These are phyloP conservation scores for Euphorbia lathyris DNA, from an alignment of 345 rosid species.

Conservation along the genomic window DNA sequence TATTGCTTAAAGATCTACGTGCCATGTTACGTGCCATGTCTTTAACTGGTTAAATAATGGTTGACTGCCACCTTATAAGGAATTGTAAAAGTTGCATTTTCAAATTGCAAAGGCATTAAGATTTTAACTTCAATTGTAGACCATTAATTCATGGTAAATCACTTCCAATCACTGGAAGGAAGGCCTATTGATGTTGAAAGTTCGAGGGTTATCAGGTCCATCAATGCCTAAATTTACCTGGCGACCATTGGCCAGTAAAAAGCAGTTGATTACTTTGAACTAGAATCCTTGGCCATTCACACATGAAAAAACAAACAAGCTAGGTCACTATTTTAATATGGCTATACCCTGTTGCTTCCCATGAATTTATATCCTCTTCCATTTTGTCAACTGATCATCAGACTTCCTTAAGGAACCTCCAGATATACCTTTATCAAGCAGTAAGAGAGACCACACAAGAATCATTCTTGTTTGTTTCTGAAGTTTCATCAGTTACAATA, in stretches of 20 bases:
- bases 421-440: conserved; percentile 3
- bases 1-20: not conserved
- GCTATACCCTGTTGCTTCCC: not conserved
- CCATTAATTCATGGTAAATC: not conserved
- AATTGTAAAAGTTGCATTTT: not conserved
- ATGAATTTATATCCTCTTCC: not conserved
- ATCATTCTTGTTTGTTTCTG: not conserved
- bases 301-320: not conserved
- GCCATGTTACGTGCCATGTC: not conserved
- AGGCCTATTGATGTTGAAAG: not conserved
- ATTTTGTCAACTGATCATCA: not conserved
- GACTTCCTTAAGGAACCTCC: not conserved
- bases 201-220: not conserved
- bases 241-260: not conserved
- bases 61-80: no score
- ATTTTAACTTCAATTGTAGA: not conserved
- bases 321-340: not conserved
- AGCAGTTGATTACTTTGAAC: not conserved
- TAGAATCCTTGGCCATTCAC: not conserved
- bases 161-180: not conserved
- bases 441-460: not conserved
- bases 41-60: not conserved
- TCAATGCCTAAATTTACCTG: not conserved
- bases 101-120: not conserved
- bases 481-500: not conserved